A percentile compares a stretch with the other conserved stretches of the same genome.
Conservation (phyloP, 345 rosid genomes). For the Heritiera fomes region DNA sequence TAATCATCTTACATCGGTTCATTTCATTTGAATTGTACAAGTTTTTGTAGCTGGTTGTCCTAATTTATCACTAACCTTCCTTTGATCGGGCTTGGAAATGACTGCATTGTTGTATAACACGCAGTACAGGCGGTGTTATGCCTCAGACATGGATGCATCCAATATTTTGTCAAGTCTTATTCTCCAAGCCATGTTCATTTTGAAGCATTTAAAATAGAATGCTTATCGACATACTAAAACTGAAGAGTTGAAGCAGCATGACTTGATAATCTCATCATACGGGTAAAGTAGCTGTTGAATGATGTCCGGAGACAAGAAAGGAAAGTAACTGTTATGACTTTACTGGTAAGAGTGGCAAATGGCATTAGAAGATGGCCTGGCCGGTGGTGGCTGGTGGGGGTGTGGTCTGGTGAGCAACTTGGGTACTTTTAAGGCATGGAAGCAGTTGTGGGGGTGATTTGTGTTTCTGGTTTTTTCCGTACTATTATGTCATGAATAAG, state of each 20-base stretch:
- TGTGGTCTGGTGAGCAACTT: constrained; percentile 21
- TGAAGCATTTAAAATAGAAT: not conserved
- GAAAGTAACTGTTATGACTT: constrained; percentile 18
- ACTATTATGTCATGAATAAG: not conserved
- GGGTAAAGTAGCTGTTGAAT: not conserved
- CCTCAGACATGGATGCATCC: not conserved
- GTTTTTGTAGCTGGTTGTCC: no score
- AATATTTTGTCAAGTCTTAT: no score
- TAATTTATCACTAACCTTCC: no score
- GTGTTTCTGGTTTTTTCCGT: not conserved
- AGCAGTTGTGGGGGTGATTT: not conserved
- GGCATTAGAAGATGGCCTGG: not conserved
- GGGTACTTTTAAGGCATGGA: constrained; percentile 19
- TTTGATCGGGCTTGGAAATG: no score
- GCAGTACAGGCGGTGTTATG: no score
- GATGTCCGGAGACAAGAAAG: not conserved
- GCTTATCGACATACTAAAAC: not conserved
- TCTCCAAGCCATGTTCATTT: not conserved
- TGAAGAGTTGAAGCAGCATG: not conserved
- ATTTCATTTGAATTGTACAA: no score
- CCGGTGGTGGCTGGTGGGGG: not conserved
- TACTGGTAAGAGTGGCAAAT: constrained; percentile 20
- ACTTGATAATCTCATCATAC: no score
- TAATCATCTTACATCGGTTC: no score
- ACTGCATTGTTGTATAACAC: no score